phyloP scores from a whole-genome alignment of 495 filamentous ascomycete species.

The Talaromyces liani region DNA sequence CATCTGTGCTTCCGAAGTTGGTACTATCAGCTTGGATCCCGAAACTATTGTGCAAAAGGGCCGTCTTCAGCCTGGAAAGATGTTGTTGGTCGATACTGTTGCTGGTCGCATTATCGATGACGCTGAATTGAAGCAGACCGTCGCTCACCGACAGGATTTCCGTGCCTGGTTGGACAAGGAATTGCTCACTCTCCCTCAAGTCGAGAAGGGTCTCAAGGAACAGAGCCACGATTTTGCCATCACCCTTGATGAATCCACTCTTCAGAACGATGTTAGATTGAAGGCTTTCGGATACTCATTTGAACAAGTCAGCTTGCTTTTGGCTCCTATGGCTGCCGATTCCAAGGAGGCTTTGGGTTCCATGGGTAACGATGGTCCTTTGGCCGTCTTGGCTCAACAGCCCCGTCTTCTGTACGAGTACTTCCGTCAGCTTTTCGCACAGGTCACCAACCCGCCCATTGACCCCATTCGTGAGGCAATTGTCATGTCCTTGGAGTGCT shows the following conservation, averaged over 20 bases:
- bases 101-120: conserved; percentile 97
- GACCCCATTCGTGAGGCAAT: conserved; percentile 98
- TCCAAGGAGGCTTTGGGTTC: conserved; percentile 99
- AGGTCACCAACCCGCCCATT: conserved; percentile 98
- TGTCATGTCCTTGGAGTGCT: conserved; percentile 98
- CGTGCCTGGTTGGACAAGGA: conserved; percentile 81
- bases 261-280: conserved; percentile 82
- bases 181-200: conserved; percentile 72
- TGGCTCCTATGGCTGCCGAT: conserved; percentile 96
- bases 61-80: conserved; percentile 89
- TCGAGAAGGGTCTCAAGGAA: conserved; percentile 52
- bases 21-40: conserved; percentile 86
- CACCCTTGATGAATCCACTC: conserved; percentile 58
- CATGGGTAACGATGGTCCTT: conserved; percentile 97
- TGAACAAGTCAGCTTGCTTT: conserved; percentile 89
- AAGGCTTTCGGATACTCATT: conserved; percentile 93
- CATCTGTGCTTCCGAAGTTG: conserved; percentile 96
- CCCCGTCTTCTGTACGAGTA: conserved; percentile 95
- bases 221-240: conserved; percentile 55
- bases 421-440: conserved; percentile 97
- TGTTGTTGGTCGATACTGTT: conserved; percentile 94
- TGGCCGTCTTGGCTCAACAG: conserved; percentile 84
- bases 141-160: conserved; percentile 81
- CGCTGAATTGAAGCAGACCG: conserved; percentile 82
- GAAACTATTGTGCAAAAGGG: conserved; percentile 92